Evolutionary conservation across 1,284 basidiomycete genomes (phyloP).

Genomic region (Fomitopsis pinicola): DNA sequence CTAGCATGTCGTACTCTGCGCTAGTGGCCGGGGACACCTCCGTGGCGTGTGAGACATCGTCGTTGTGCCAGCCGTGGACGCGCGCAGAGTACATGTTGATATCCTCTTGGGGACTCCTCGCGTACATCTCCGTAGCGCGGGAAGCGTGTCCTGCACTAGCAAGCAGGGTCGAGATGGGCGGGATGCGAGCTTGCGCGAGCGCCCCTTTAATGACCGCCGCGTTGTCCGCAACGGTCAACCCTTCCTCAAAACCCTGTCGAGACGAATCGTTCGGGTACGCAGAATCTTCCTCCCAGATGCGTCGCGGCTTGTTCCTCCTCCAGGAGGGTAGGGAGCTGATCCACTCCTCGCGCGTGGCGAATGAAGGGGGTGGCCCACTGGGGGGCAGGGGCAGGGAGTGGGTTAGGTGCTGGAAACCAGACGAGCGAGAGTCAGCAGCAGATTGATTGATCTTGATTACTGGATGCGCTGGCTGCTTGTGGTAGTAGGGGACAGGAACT

Average conservation of each 20-base stretch:
- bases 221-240: slow-evolving; percentile 64
- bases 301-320: slow-evolving; percentile 61
- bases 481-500: slow-evolving; percentile 67
- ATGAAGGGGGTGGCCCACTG: slow-evolving; percentile 55
- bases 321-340: slow-evolving; percentile 63
- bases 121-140: slow-evolving; percentile 16
- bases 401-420: slow-evolving; percentile 47
- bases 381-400: slow-evolving; percentile 55
- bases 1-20: slow-evolving; percentile 27
- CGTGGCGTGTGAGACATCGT: slow-evolving; percentile 14
- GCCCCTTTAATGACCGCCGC: slow-evolving; percentile 78
- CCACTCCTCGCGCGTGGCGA: slow-evolving; percentile 67
- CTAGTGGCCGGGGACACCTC: slow-evolving; percentile 23
- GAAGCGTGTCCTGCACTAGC: slow-evolving; percentile 11
- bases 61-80: slow-evolving; percentile 21
- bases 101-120: slow-evolving; percentile 38
- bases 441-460: slow-evolving; percentile 53
- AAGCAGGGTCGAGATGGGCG: slow-evolving; percentile 51
- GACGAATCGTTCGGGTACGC: slow-evolving; percentile 14
- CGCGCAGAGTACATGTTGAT: slow-evolving; percentile 28
- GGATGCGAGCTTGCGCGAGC: slow-evolving; percentile 76
- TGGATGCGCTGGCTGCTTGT: slow-evolving; percentile 53
- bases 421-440: slow-evolving; percentile 38
- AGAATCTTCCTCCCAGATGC: slow-evolving; percentile 57
- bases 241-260: slow-evolving; percentile 57